phyloP scores from a whole-genome alignment of 495 filamentous ascomycete species.

The Penicillium subrubescens region DNA sequence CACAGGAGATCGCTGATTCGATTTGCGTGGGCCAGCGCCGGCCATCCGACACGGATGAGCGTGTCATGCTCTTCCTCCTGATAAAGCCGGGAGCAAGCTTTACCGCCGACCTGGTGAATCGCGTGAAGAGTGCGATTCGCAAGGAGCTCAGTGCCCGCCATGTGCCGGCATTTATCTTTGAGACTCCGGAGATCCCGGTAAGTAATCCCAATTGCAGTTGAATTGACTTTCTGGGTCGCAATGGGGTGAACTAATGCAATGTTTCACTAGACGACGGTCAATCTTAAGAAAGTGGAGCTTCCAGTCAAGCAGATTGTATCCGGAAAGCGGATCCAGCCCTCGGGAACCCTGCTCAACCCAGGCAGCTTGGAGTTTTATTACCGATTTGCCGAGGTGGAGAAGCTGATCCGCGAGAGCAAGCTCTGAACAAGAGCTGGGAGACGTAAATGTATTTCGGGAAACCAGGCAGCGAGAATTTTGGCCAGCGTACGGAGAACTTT shows the following conservation, averaged over 20 bases:
- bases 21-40: constrained; percentile 77
- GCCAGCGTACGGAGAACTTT: neutral
- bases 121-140: constrained; percentile 64
- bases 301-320: constrained; percentile 85
- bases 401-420: constrained; percentile 43
- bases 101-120: constrained; percentile 54
- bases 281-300: constrained; percentile 83
- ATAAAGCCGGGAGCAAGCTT: constrained; percentile 55
- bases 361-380: constrained; percentile 76
- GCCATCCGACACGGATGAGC: constrained; percentile 68
- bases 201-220: constrained; percentile 32
- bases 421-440: constrained; percentile 14
- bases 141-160: constrained; percentile 68
- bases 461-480: neutral
- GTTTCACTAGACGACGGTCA: constrained; percentile 67
- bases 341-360: constrained; percentile 76
- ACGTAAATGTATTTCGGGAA: neutral
- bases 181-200: constrained; percentile 79
- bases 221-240: neutral
- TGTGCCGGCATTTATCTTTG: constrained; percentile 77
- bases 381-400: constrained; percentile 76
- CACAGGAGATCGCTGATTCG: constrained; percentile 61
- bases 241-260: constrained; percentile 7
- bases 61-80: constrained; percentile 59
- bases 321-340: constrained; percentile 71